Base-by-base conservation (phyloP, 805 yeast species). In the Dipodascus albidus region DNA sequence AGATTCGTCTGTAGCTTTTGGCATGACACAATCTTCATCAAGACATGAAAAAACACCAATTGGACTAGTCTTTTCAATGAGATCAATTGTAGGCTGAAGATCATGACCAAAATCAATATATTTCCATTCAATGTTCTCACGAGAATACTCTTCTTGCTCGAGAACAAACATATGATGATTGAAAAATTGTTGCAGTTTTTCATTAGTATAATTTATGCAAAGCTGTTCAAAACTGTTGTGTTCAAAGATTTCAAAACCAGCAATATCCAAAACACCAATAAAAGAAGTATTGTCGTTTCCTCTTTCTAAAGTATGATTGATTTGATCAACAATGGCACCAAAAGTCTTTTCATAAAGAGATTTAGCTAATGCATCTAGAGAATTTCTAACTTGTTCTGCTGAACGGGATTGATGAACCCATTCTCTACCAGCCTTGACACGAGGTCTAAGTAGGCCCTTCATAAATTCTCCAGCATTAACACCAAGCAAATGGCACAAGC, bases 171-270 rank as follows among this genome's bases (percentile, higher is more conserved):
- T 93, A 67, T 91, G 81, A 66, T 93, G 97, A 69, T 93, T 93
- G 68, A 93, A 93, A 67, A 91, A 93, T 69, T 93, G 99, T 72
- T 93, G 99, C 57, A 93, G 76, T 70, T 90, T 91, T 69, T 93
- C 99, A 69, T 91, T 91, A 56, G 95, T 96, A 51, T 67, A 67
- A 67, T 93, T 93, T 71, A 93, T 93, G 74, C 99, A 93, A 57
- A 93, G 77, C 70, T 93, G 99, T 68, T 93, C 99, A 67, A 93
- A 93, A 1, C 96, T 87, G 72, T 93, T 93, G 60, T 84, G 87
- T 54, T 91, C 95, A 64, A 93, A 93, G 62, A 93, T 93, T 68
- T 93, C 99, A 70, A 93, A 93, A 2, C 99, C 99, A 59, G 95
- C 95, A 59, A 93, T 93, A 77, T 93, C 99, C 64, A 93, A 74